Conservation (phyloP, 83 land plant species). For the Thuja plicata region DNA sequence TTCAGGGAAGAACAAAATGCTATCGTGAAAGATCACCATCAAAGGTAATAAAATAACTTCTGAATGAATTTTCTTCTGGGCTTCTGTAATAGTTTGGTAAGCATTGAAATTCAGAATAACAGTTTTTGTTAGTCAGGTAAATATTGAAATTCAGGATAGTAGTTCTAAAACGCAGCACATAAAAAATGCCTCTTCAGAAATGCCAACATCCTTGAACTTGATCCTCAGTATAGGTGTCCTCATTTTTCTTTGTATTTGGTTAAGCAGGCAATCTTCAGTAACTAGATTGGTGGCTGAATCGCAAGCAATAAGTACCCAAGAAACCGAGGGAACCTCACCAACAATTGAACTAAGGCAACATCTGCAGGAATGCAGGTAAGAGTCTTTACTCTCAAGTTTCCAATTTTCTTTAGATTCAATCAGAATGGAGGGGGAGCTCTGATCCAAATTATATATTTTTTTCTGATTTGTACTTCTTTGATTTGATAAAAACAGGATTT, state of each 20-base stretch:
- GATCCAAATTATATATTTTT: neutral
- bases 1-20: neutral
- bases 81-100: neutral
- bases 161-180: neutral
- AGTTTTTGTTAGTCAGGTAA: neutral
- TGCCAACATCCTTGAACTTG: no score
- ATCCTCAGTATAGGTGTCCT: neutral
- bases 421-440: neutral
- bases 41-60: neutral
- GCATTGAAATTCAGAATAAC: neutral
- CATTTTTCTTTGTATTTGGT: neutral
- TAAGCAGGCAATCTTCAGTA: conserved; percentile 7
- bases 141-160: neutral
- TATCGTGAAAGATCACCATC: neutral
- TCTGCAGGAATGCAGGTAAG: conserved; percentile 3
- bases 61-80: neutral
- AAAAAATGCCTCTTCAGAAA: no score
- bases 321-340: neutral
- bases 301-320: neutral
- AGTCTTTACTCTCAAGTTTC: neutral
- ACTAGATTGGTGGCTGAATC: neutral
- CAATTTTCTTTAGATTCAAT: neutral
- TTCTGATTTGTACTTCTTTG: neutral
- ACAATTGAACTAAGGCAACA: conserved; percentile 4
- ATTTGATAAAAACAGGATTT: neutral